Percentiles rank a stretch among this genome's conserved stretches.
Evolutionary conservation across 176 grass and related monocot genomes (phyloP).

Genomic region (Leersia perrieri): DNA sequence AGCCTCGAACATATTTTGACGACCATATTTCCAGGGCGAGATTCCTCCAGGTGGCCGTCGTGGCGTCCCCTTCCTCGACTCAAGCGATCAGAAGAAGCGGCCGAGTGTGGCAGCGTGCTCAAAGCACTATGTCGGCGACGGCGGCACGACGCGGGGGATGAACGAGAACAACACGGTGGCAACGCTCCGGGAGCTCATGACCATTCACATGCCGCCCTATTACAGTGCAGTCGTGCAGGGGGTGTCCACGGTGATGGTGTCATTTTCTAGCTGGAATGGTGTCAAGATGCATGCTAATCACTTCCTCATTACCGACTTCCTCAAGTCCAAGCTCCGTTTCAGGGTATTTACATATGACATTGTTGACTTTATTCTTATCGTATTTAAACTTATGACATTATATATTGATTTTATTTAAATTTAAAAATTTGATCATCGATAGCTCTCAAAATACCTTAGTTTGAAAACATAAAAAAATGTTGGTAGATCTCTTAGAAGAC

Average conservation of each 20-base stretch:
- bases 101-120: slow-evolving; percentile 55
- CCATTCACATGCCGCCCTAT: slow-evolving; percentile 75
- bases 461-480: too few species aligned
- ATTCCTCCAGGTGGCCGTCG: slow-evolving; percentile 26
- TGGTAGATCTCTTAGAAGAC: too few species aligned
- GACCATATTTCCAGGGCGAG: too few species aligned
- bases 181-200: slow-evolving; percentile 38
- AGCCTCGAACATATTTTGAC: too few species aligned
- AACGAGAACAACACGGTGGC: slow-evolving; percentile 60
- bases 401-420: too few species aligned
- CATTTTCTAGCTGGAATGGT: slow-evolving; percentile 78
- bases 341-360: slow-evolving; percentile 34
- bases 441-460: too few species aligned
- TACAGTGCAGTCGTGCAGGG: slow-evolving; percentile 51
- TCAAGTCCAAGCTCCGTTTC: slow-evolving; percentile 67
- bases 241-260: slow-evolving; percentile 77
- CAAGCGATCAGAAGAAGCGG: background rate
- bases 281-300: slow-evolving; percentile 81
- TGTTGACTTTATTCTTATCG: too few species aligned
- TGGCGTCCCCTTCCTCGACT: slow-evolving; percentile 46
- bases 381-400: too few species aligned
- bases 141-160: slow-evolving; percentile 53
- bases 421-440: too few species aligned
- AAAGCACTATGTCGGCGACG: slow-evolving; percentile 80
- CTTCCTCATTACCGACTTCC: slow-evolving; percentile 57